Evolutionary conservation across 768 basidiomycete species (phyloP).

Genomic region (Porphyrellus cyaneotinctus): DNA sequence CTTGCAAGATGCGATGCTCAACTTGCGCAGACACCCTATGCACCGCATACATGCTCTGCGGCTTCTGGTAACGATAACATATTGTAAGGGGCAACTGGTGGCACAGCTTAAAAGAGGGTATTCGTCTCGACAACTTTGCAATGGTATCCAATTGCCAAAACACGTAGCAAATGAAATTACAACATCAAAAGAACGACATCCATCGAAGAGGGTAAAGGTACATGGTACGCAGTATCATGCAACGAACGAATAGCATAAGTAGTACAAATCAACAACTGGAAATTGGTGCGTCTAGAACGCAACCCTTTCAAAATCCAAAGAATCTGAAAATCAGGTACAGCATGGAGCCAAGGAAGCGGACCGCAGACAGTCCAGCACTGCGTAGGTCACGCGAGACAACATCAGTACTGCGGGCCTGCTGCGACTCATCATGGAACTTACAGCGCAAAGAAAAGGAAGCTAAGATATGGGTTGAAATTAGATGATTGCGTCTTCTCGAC

Average conservation of each 20-base stretch:
- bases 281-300: background rate
- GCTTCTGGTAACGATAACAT: no score
- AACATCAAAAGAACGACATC: background rate
- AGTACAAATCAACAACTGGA: constrained; percentile 5
- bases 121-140: constrained; percentile 4
- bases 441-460: constrained; percentile 72
- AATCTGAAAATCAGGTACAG: constrained; percentile 77
- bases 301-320: constrained; percentile 48
- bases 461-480: constrained; percentile 85
- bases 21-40: no score
- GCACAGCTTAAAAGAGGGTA: no score
- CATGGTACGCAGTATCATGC: constrained; percentile 11
- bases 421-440: constrained; percentile 23
- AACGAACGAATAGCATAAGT: background rate
- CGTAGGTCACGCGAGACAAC: background rate
- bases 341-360: constrained; percentile 77
- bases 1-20: no score
- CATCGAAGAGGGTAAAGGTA: constrained; percentile 8
- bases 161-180: background rate
- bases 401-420: constrained; percentile 1
- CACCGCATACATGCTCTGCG: no score
- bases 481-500: constrained; percentile 46
- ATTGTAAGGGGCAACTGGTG: no score
- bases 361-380: constrained; percentile 74
- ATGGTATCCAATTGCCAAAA: background rate